Conservation (phyloP, 768 basidiomycete species). For the Phanerochaete sordida region DNA sequence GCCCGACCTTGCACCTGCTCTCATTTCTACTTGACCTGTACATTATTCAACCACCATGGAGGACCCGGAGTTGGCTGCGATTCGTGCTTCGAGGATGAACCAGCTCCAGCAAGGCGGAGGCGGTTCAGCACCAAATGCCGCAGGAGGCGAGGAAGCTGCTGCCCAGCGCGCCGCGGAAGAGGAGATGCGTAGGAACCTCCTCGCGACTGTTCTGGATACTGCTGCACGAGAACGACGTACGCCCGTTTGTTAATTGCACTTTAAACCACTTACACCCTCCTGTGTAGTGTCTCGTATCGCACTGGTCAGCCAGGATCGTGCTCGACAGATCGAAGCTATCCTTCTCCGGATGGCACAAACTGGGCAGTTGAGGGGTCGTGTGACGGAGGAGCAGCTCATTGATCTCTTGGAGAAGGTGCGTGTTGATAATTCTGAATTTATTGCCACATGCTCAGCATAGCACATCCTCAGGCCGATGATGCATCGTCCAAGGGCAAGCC, state of each 20-base stretch:
- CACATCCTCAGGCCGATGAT: conserved; percentile 38
- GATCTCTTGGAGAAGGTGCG: conserved; percentile 81
- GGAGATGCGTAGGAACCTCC: conserved; percentile 70
- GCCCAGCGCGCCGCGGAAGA: conserved; percentile 61
- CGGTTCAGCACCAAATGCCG: background rate
- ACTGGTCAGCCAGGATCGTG: conserved; percentile 80
- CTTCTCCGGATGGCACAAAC: conserved; percentile 80
- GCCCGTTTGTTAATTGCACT: conserved; percentile 13
- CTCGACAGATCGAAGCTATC: conserved; percentile 75
- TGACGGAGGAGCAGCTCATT: conserved; percentile 80
- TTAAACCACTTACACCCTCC: background rate
- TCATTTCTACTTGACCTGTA: background rate
- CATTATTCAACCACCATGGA: conserved; percentile 17
- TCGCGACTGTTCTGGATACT: conserved; percentile 73
- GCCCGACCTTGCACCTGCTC: background rate
- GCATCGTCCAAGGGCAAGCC: conserved; percentile 32
- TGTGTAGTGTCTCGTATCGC: conserved; percentile 77
- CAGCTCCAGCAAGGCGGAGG: conserved; percentile 31
- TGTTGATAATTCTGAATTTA: background rate
- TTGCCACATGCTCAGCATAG: background rate
- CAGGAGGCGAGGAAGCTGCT: conserved; percentile 10
- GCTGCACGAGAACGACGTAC: conserved; percentile 80
- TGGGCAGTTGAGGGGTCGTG: conserved; percentile 73
- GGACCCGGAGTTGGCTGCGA: conserved; percentile 40
- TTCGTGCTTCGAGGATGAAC: conserved; percentile 40